Conservation (phyloP, 1,284 basidiomycete genomes). For the Leccinum brunneo-olivaceum region DNA sequence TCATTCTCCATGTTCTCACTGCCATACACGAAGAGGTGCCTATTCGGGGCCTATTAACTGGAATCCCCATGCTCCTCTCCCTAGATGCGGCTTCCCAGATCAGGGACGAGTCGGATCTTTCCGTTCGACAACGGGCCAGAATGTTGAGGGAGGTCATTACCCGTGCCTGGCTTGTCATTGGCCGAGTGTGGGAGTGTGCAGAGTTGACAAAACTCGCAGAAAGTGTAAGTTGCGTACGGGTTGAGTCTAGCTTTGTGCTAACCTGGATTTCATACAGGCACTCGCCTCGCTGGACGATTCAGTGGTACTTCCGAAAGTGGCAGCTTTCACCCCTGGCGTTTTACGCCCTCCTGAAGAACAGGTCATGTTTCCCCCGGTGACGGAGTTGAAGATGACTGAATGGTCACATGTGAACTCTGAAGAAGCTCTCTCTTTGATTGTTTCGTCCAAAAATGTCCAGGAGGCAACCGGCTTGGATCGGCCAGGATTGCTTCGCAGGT, state of each 20-base stretch:
- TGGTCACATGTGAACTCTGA: constrained; percentile 46
- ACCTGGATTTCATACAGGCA: constrained; percentile 28
- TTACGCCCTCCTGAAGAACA: constrained; percentile 28
- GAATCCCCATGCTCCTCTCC: constrained; percentile 81
- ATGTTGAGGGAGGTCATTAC: constrained; percentile 63
- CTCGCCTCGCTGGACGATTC: constrained; percentile 29
- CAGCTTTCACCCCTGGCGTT: constrained; percentile 25
- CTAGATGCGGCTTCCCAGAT: constrained; percentile 53
- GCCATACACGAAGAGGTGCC: constrained; percentile 68
- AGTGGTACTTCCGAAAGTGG: constrained; percentile 30
- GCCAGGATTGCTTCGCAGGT: constrained; percentile 44
- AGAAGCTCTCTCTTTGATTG: constrained; percentile 48
- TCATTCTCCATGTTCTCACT: constrained; percentile 65
- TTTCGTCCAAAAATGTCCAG: constrained; percentile 47
- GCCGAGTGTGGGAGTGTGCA: constrained; percentile 61
- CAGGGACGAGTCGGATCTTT: constrained; percentile 36
- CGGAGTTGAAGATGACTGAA: constrained; percentile 11
- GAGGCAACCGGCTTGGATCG: constrained; percentile 59
- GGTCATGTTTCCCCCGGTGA: constrained; percentile 23
- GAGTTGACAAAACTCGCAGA: constrained; percentile 51
- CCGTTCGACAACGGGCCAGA: constrained; percentile 42
- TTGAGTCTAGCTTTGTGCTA: constrained; percentile 7
- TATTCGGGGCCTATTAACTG: constrained; percentile 65
- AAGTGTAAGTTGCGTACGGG: constrained; percentile 38
- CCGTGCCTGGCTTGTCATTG: constrained; percentile 63